Evolutionary conservation across 2,329 filamentous ascomycete species (phyloP), one percentile per base, ranked within the genome.

Genomic region (Nectriaceae sp.): DNA sequence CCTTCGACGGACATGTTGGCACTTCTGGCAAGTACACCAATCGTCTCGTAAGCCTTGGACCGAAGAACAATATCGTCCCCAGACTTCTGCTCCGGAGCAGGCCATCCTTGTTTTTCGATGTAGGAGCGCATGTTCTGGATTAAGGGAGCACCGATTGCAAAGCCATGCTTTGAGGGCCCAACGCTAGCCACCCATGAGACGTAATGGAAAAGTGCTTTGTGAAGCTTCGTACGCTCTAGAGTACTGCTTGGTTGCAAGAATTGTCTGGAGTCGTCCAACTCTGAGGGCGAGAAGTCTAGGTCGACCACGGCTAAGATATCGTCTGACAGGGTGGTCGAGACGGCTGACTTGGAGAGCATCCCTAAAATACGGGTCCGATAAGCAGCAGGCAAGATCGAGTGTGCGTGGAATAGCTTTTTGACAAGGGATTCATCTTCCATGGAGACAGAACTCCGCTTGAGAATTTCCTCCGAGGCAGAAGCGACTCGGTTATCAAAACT

Each of bases 21-120:
- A 4, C 81, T 82, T 55, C 85, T 83, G 46, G 88, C 85, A 20
- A 97, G 70, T 13, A 94, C 80, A 1, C 93, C 94, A 33, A 97
- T 90, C 1, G 89, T 91, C 66, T 97, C 93, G 67, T 97, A 97
- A 2, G 88, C 91, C 62, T 88, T 85, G 5, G 86, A 86, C 35
- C 93, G 84, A 37, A 96, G 75, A 3, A 81, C 78, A 45, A 86
- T 73, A 45, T 85, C 82, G 40, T 87, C 83, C 11, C 76, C 68
- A 2, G 80, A 78, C 11, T 77, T 66, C 55, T 83, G 79, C 44
- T 82, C 71, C 2, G 86, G 80, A 18, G 73, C 73, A 2, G 92
- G 92, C 92, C 92, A 97, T 5, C 91, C 91, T 67, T 95, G 89
- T 24, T 80, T 78, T 54, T 87, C 79, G 46, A 96, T 84, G 63